Evolutionary conservation across 805 yeast species (phyloP).

Genomic region (Sugiyamaella smithiae): DNA sequence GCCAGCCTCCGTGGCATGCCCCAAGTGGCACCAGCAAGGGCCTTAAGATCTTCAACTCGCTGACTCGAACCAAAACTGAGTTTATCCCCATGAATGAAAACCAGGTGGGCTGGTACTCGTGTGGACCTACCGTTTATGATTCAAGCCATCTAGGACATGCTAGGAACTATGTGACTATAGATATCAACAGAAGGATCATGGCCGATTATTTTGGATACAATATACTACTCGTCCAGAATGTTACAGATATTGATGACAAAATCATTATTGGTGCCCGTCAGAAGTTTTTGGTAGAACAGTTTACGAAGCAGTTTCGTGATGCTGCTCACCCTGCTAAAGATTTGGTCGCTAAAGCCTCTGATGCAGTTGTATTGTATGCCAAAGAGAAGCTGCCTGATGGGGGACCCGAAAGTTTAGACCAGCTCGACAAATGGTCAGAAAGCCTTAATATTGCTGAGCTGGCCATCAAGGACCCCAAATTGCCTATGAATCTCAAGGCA

Average conservation of each 20-base stretch:
- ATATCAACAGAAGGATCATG: slow-evolving; percentile 84
- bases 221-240: slow-evolving; percentile 87
- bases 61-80: slow-evolving; percentile 75
- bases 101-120: slow-evolving; percentile 88
- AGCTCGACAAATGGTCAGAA: slow-evolving; percentile 10
- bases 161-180: slow-evolving; percentile 91
- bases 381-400: slow-evolving; percentile 35
- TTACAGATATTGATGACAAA: slow-evolving; percentile 98
- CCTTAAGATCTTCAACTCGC: slow-evolving; percentile 72
- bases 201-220: slow-evolving; percentile 91
- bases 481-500: slow-evolving; percentile 78
- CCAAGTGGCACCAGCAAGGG: background rate
- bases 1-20: slow-evolving; percentile 8
- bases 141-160: slow-evolving; percentile 99
- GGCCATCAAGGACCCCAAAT: slow-evolving; percentile 67
- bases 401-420: slow-evolving; percentile 6
- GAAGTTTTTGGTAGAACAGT: slow-evolving; percentile 69
- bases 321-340: slow-evolving; percentile 32
- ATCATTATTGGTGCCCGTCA: slow-evolving; percentile 94
- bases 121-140: slow-evolving; percentile 98
- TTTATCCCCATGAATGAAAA: slow-evolving; percentile 64
- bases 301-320: slow-evolving; percentile 36
- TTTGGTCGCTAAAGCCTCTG: slow-evolving; percentile 40
- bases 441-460: slow-evolving; percentile 45
- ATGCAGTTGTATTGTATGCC: slow-evolving; percentile 50